phyloP scores from a whole-genome alignment of 768 basidiomycete genomes.

The Panellus pusillus region DNA sequence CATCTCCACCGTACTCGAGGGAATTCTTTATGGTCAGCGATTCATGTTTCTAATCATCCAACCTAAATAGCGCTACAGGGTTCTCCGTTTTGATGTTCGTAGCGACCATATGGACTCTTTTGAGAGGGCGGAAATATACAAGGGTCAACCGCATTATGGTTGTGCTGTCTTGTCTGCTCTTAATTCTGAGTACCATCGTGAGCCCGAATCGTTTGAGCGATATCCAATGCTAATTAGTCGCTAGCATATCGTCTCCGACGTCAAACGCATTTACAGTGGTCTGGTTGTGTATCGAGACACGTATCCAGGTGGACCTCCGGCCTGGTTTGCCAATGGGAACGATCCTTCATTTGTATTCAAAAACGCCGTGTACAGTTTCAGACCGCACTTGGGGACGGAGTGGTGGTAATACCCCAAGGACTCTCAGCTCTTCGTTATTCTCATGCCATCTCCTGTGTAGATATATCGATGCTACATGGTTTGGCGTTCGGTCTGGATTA shows the following conservation, averaged over 20 bases:
- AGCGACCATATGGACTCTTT: slow-evolving; percentile 28
- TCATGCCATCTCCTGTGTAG: background rate
- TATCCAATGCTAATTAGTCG: background rate
- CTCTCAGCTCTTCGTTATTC: no score
- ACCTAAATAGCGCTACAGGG: slow-evolving; percentile 19
- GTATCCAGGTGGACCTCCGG: slow-evolving; percentile 21
- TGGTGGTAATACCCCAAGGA: background rate
- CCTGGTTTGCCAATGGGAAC: slow-evolving; percentile 27
- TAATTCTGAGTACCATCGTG: slow-evolving; percentile 32
- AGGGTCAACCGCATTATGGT: slow-evolving; percentile 25
- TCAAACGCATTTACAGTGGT: slow-evolving; percentile 27
- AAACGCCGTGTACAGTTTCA: slow-evolving; percentile 27
- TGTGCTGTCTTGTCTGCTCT: slow-evolving; percentile 24
- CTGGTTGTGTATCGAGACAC: slow-evolving; percentile 24
- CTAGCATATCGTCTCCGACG: slow-evolving; percentile 28
- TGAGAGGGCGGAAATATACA: background rate
- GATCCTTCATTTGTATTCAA: slow-evolving; percentile 31
- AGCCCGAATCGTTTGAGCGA: background rate
- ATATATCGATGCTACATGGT: slow-evolving; percentile 28
- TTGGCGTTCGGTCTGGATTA: slow-evolving; percentile 29
- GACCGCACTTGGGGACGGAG: slow-evolving; percentile 9
- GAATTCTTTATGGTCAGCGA: slow-evolving; percentile 26
- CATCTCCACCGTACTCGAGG: slow-evolving; percentile 27
- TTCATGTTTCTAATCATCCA: background rate
- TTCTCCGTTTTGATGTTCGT: slow-evolving; percentile 38